Conservation (phyloP, 192 early-diverging fungal genomes). For the Linnemannia hyalina region DNA sequence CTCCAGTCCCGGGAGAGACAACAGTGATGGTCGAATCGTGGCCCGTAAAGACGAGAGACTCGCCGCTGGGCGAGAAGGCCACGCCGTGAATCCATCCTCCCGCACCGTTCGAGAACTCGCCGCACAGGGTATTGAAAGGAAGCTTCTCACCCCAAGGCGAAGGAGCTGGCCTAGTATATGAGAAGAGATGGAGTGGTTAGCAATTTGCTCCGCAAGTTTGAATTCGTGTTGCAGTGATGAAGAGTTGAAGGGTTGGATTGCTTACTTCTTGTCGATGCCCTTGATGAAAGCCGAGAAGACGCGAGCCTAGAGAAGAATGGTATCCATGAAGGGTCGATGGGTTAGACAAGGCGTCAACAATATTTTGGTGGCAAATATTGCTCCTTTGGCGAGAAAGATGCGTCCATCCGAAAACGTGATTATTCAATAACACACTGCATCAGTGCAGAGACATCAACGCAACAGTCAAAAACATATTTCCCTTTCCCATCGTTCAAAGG, state of each 20-base stretch:
- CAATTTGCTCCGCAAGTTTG: background rate
- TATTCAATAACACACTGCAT: background rate
- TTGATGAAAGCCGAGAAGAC: conserved; percentile 97
- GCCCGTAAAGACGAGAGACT: conserved; percentile 85
- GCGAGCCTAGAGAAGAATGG: conserved; percentile 69
- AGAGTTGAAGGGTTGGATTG: background rate
- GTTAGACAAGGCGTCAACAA: conserved; percentile 5
- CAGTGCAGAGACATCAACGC: background rate
- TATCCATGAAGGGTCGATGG: background rate
- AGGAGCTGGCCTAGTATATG: conserved; percentile 69
- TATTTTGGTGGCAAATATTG: background rate
- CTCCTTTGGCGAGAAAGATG: background rate
- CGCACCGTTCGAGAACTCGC: conserved; percentile 80
- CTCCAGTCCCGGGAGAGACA: conserved; percentile 72
- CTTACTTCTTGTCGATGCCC: conserved; percentile 89
- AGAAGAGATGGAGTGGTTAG: background rate
- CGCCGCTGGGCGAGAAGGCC: conserved; percentile 91
- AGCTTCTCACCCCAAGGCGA: conserved; percentile 94
- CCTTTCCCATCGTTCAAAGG: background rate
- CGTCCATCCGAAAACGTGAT: too few species aligned
- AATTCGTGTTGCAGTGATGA: background rate
- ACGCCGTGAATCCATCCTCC: conserved; percentile 96
- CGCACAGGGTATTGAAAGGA: conserved; percentile 93
- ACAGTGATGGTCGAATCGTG: conserved; percentile 92
- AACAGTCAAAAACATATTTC: background rate